Conservation (phyloP, 2,329 filamentous ascomycete genomes). For the Aspergillus thermomutatus region DNA sequence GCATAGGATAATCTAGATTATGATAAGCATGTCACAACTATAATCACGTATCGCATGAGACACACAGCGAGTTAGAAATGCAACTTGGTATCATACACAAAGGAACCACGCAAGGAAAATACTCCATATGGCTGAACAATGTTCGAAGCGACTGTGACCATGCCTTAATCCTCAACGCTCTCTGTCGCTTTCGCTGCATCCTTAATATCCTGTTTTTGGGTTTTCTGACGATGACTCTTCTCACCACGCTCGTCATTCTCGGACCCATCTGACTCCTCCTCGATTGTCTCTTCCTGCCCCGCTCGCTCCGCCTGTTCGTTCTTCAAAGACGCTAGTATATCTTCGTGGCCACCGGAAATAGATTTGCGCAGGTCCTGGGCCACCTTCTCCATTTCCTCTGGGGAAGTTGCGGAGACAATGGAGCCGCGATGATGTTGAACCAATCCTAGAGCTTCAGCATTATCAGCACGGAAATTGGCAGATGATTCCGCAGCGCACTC, state of each 20-base stretch:
- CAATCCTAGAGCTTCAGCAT: conserved; percentile 33
- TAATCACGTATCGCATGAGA: not conserved
- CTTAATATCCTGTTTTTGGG: not conserved
- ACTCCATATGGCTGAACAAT: not conserved
- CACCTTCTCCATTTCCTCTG: conserved; percentile 33
- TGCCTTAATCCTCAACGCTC: not conserved
- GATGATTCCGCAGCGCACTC: conserved; percentile 37
- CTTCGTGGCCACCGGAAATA: conserved; percentile 28
- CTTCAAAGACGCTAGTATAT: conserved; percentile 27
- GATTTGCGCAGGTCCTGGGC: conserved; percentile 37
- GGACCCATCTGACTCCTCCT: conserved; percentile 18
- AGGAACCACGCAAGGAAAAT: not conserved
- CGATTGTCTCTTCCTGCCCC: conserved; percentile 21
- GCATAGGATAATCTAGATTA: not conserved
- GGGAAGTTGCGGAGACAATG: conserved; percentile 31
- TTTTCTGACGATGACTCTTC: not conserved
- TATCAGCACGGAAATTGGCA: conserved; percentile 37
- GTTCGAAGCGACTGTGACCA: not conserved
- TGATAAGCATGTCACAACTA: not conserved
- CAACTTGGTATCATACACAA: not conserved
- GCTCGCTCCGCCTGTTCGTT: conserved; percentile 25
- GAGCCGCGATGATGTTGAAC: conserved; percentile 39
- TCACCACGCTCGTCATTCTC: conserved; percentile 6
- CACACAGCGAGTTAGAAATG: not conserved
- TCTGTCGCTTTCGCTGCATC: not conserved